These are phyloP conservation scores for Beverwykella pulmonaria DNA, from an alignment of 495 filamentous ascomycete genomes.

Conservation along the genomic window DNA sequence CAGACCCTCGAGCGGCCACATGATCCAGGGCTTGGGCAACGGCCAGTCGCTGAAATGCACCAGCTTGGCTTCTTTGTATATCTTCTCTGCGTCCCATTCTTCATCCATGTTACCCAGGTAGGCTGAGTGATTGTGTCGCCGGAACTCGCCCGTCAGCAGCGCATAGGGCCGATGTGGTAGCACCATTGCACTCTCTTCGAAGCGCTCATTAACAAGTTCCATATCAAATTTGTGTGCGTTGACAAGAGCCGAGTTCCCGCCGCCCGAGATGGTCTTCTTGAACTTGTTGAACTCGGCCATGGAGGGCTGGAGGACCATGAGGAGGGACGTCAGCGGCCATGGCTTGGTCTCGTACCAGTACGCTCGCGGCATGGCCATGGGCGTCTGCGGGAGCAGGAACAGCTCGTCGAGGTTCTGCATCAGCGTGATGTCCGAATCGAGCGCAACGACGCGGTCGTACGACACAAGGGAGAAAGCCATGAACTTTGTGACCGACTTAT, in stretches of 20 bases:
- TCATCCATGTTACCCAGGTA: constrained; percentile 67
- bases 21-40: constrained; percentile 76
- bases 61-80: constrained; percentile 68
- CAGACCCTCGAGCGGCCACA: constrained; percentile 59
- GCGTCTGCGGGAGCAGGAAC: constrained; percentile 45
- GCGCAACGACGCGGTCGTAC: constrained; percentile 44
- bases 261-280: constrained; percentile 30
- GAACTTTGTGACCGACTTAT: constrained; percentile 46
- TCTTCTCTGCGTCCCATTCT: constrained; percentile 68
- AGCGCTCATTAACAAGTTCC: constrained; percentile 74
- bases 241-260: constrained; percentile 22
- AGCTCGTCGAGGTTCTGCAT: constrained; percentile 45
- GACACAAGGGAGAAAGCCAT: constrained; percentile 43
- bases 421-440: constrained; percentile 47
- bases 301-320: constrained; percentile 44
- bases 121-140: constrained; percentile 56
- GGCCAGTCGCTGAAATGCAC: constrained; percentile 85
- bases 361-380: constrained; percentile 46
- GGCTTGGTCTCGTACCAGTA: constrained; percentile 42
- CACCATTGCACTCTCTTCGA: constrained; percentile 65
- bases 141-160: constrained; percentile 72
- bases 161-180: constrained; percentile 76
- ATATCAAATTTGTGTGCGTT: constrained; percentile 40
- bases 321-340: constrained; percentile 39
- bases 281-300: constrained; percentile 37